These are phyloP conservation scores for Fragaria iinumae DNA, from an alignment of 306 rosid species.

Conservation along the genomic window DNA sequence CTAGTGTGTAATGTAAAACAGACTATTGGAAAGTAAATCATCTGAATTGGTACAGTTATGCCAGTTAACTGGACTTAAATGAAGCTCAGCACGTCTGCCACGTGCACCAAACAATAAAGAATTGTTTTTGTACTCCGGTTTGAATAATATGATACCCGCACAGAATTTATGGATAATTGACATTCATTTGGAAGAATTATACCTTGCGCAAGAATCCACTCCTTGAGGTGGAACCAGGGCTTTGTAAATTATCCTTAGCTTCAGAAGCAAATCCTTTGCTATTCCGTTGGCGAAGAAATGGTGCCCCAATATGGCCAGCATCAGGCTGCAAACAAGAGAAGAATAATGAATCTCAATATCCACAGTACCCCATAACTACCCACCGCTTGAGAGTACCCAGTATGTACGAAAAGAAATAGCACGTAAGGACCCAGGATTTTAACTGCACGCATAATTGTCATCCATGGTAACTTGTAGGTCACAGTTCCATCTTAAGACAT, in stretches of 20 bases:
- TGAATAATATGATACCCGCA: background rate
- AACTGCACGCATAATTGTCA: constrained; percentile 12
- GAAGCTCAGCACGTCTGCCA: background rate
- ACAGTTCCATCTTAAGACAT: constrained; percentile 12
- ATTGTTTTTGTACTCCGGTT: background rate
- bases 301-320: constrained; percentile 43
- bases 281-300: constrained; percentile 43
- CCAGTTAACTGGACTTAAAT: background rate
- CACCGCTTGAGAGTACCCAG: background rate
- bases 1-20: background rate
- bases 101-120: background rate
- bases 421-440: constrained; percentile 1
- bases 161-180: constrained; percentile 5
- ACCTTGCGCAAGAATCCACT: constrained; percentile 73
- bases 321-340: constrained; percentile 48
- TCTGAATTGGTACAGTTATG: background rate
- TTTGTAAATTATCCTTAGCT: constrained; percentile 55
- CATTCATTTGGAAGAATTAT: constrained; percentile 27
- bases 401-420: background rate
- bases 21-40: background rate
- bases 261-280: constrained; percentile 48
- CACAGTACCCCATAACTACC: constrained; percentile 5
- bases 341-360: constrained; percentile 20
- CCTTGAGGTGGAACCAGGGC: constrained; percentile 50
- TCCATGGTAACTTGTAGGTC: constrained; percentile 12